Percentiles rank a stretch among this genome's conserved stretches.
Conservation (phyloP, 2,329 filamentous ascomycete species). For the Cercospora zeina region DNA sequence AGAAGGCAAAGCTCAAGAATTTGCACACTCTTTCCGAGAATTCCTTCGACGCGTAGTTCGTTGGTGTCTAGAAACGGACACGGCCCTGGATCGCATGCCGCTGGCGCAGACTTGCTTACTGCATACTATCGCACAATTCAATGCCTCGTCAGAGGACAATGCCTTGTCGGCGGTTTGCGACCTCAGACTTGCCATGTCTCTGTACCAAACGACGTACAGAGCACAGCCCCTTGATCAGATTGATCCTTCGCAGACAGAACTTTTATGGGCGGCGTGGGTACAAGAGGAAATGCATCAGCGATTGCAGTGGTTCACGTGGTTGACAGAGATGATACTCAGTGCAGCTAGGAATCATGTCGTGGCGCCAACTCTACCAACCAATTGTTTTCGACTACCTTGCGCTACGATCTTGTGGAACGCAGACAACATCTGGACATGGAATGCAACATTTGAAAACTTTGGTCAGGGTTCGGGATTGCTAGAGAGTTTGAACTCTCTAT, state of each 20-base stretch:
- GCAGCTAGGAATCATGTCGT: background rate
- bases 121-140: slow-evolving; percentile 11
- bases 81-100: slow-evolving; percentile 5
- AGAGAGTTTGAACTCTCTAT: background rate
- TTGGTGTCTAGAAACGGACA: background rate
- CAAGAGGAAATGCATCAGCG: background rate
- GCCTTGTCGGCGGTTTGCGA: background rate
- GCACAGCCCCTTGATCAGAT: slow-evolving; percentile 5
- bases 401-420: background rate
- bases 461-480: background rate
- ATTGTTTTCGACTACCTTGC: background rate
- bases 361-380: background rate
- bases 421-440: slow-evolving; percentile 2
- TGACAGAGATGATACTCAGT: background rate
- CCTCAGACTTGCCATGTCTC: background rate
- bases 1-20: background rate
- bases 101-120: slow-evolving; percentile 18
- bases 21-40: slow-evolving; percentile 1
- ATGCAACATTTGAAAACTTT: background rate
- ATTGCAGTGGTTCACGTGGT: background rate
- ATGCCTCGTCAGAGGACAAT: slow-evolving; percentile 7
- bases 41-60: background rate
- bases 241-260: background rate
- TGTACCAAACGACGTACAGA: background rate
- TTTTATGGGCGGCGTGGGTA: background rate